phyloP scores from a whole-genome alignment of 2,329 filamentous ascomycete species.

The Pyrenochaeta sp. region DNA sequence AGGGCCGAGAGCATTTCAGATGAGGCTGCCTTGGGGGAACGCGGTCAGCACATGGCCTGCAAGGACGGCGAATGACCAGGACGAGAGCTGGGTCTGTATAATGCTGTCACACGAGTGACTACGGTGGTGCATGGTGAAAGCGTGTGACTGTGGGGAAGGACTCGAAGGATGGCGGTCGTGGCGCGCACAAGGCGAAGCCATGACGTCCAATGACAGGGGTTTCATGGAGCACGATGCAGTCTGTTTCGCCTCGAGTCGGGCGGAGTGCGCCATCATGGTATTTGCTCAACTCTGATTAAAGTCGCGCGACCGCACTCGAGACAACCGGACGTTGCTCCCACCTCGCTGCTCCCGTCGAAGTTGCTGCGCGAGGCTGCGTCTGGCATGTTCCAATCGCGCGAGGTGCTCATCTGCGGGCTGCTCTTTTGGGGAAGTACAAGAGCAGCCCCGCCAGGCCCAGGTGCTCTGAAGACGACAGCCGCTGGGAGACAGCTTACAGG shows the following conservation, averaged over 20 bases:
- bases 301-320: slow-evolving; percentile 17
- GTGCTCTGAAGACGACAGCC: slow-evolving; percentile 13
- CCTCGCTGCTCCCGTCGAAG: not conserved
- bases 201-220: slow-evolving; percentile 36
- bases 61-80: no score
- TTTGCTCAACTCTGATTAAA: slow-evolving; percentile 21
- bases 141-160: slow-evolving; percentile 5
- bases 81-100: no score
- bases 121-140: no score
- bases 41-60: no score
- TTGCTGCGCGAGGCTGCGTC: slow-evolving; percentile 1
- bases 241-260: slow-evolving; percentile 14
- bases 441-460: slow-evolving; percentile 37
- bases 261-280: slow-evolving; percentile 29
- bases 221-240: slow-evolving; percentile 27
- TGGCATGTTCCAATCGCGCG: slow-evolving; percentile 32
- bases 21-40: slow-evolving; percentile 2
- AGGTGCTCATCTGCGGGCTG: slow-evolving; percentile 37
- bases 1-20: not conserved
- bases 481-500: slow-evolving; percentile 56
- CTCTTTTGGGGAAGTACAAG: slow-evolving; percentile 31
- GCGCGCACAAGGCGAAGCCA: no score
- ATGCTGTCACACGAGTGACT: no score
- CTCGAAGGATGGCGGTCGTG: slow-evolving; percentile 1
- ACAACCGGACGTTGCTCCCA: slow-evolving; percentile 2